Percentiles rank a stretch among this genome's conserved stretches.
phyloP scores from a whole-genome alignment of 2,329 filamentous ascomycete species.

The Nigrospora sphaerica region DNA sequence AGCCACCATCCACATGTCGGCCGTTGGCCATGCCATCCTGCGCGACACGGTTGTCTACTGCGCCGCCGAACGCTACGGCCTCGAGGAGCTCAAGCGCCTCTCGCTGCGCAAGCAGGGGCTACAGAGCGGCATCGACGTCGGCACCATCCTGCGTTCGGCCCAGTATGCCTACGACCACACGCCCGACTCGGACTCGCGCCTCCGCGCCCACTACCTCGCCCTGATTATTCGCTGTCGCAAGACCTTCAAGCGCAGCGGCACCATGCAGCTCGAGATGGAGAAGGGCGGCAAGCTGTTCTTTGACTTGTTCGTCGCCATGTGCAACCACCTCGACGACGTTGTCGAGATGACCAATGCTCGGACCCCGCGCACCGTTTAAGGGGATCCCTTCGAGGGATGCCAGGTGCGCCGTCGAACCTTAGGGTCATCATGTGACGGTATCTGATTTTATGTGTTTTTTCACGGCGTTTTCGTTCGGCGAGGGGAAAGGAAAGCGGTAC shows the following conservation, averaged over 20 bases:
- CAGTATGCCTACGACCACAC: constrained; percentile 96
- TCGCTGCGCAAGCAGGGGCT: constrained; percentile 91
- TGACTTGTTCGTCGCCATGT: constrained; percentile 96
- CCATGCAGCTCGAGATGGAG: constrained; percentile 99
- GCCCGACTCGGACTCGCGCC: constrained; percentile 81
- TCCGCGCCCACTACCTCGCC: constrained; percentile 95
- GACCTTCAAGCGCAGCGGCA: constrained; percentile 96
- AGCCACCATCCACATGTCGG: constrained; percentile 71
- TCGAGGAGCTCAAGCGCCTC: constrained; percentile 87
- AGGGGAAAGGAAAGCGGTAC: constrained; percentile 5
- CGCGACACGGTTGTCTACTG: constrained; percentile 95
- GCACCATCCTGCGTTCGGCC: constrained; percentile 83
- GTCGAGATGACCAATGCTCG: constrained; percentile 72
- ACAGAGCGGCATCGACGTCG: constrained; percentile 86
- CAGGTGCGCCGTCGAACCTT: constrained; percentile 12
- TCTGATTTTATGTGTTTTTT: constrained; percentile 6
- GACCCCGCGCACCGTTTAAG: constrained; percentile 50
- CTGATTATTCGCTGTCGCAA: constrained; percentile 95
- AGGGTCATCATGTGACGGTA: constrained; percentile 1
- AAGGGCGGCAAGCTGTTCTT: constrained; percentile 92
- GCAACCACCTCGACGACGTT: constrained; percentile 96
- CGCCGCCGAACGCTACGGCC: constrained; percentile 79
- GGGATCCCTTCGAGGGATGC: constrained; percentile 6
- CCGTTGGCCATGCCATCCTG: constrained; percentile 69
- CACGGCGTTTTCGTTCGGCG: constrained; percentile 7